A percentile compares a stretch with the other conserved stretches of the same genome.
Conservation (phyloP, 2,329 filamentous ascomycete species). For the Ophiostoma triangulosporum region DNA sequence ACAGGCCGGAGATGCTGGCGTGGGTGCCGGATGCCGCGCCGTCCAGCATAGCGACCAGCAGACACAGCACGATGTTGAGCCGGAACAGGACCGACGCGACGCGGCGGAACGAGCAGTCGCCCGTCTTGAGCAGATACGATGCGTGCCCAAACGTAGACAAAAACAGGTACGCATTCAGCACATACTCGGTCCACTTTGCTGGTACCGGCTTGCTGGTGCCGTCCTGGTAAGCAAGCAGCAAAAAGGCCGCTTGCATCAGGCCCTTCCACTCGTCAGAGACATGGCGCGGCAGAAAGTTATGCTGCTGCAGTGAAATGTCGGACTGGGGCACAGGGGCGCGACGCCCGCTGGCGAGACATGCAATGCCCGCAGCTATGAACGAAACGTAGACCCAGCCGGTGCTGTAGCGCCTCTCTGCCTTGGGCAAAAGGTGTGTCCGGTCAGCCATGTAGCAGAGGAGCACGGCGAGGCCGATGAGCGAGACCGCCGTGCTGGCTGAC, state of each 20-base stretch:
- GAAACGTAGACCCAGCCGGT: conserved; percentile 17
- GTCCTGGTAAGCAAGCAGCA: conserved; percentile 40
- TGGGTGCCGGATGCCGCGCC: conserved; percentile 24
- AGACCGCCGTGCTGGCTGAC: not conserved
- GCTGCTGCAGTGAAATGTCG: not conserved
- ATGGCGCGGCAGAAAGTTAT: conserved; percentile 33
- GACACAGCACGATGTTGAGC: conserved; percentile 40
- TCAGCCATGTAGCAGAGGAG: conserved; percentile 40
- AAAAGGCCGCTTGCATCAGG: conserved; percentile 43
- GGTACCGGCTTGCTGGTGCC: conserved; percentile 35
- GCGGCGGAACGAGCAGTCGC: conserved; percentile 42
- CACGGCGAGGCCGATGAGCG: not conserved
- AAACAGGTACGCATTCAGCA: conserved; percentile 47
- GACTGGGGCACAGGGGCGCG: not conserved
- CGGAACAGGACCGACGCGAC: conserved; percentile 40
- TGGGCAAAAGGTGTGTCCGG: conserved; percentile 38
- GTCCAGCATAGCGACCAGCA: conserved; percentile 39
- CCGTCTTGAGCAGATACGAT: conserved; percentile 40
- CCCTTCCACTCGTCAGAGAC: conserved; percentile 55
- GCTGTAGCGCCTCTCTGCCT: conserved; percentile 28
- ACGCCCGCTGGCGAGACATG: not conserved
- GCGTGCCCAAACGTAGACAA: conserved; percentile 50
- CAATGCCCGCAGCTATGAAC: conserved; percentile 12
- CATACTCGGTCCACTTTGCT: conserved; percentile 40
- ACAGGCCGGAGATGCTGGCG: conserved; percentile 39